These are phyloP conservation scores for Lachnellula cervina DNA, from an alignment of 2,329 filamentous ascomycete genomes.

Conservation along the genomic window DNA sequence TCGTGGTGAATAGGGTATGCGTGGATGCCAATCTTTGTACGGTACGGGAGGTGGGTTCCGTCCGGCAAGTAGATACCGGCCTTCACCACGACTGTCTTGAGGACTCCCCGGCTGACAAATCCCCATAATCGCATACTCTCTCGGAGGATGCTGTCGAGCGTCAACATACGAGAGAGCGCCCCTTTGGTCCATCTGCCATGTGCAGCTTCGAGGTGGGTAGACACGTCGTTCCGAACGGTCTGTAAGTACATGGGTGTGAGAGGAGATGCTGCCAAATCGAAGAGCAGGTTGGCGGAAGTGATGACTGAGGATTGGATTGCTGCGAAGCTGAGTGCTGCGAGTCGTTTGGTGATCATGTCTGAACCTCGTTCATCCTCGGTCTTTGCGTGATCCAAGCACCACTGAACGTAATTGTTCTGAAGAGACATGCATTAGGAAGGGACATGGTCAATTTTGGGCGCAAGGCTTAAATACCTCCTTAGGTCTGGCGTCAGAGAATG, in stretches of 20 bases:
- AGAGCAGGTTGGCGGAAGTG: constrained; percentile 37
- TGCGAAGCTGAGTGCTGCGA: constrained; percentile 24
- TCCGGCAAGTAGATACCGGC: constrained; percentile 43
- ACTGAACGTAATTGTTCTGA: constrained; percentile 37
- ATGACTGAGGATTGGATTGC: constrained; percentile 36
- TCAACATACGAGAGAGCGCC: constrained; percentile 34
- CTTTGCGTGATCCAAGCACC: constrained; percentile 36
- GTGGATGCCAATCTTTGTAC: constrained; percentile 33
- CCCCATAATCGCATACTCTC: constrained; percentile 39
- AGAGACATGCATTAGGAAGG: constrained; percentile 8
- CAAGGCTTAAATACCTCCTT: constrained; percentile 21
- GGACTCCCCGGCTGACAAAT: constrained; percentile 23
- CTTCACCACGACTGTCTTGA: constrained; percentile 28
- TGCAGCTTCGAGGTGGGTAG: constrained; percentile 27
- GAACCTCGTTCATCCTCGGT: constrained; percentile 34
- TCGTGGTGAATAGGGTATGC: constrained; percentile 21
- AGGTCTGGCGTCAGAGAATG: constrained; percentile 3
- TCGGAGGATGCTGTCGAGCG: constrained; percentile 38
- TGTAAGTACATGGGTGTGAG: constrained; percentile 35
- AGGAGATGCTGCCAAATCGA: constrained; percentile 35
- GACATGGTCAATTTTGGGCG: background rate
- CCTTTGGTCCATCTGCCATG: constrained; percentile 38
- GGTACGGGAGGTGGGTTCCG: constrained; percentile 31
- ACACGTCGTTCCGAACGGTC: constrained; percentile 36
- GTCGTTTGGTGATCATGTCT: constrained; percentile 28